Evolutionary conservation across 176 grass and related monocot genomes (phyloP), one percentile per base, ranked within the genome.

Genomic region (Otatea glauca): DNA sequence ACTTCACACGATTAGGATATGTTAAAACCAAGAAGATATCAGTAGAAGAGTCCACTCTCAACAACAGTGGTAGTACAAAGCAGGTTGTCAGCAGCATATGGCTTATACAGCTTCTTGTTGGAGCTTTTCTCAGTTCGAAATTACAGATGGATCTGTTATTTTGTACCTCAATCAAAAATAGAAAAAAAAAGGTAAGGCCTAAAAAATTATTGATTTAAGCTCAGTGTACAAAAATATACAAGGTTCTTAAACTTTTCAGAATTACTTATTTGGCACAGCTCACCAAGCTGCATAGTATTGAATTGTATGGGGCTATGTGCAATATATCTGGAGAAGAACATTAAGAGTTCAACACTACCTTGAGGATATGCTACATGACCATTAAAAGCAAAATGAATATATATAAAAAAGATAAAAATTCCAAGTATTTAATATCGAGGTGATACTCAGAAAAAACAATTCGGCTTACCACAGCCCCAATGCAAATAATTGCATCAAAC

Each of bases 401-500:
- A 42, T 29, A 29, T n/a, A 8, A 35, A 3, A 66, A 21, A 0
- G 4, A 37, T 70, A 47, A 47, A 67, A 51, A 58, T 42, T 63
- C 21, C 41, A 72, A 65, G 49, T 17, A 39, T 23, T 13, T 79
- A 79, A 65, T 59, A 80, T 45, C 37, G 41, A 48, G 23, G 16
- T 90, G 15, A 51, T 25, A 47, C 13, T 62, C 12, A 76, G 39
- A 53, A 10, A 10, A 79, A 16, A 18, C 13, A 58, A 16, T 16
- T 81, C 18, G 76, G 74, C 55, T 89, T 93, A 99, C 97, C 86
- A 99, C 97, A 86, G 93, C 93, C 50, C 97, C 93, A 65, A 99
- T 99, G 93, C 97, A 99, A 78, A 99, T 49, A 86, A 99, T 89
- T 32, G 92, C 91, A 91, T 99, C 84, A 65, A 91, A 96, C 15